A percentile compares a stretch with the other conserved stretches of the same genome.
phyloP scores from a whole-genome alignment of 306 rosid species.

The Sechiopsis laciniata region DNA sequence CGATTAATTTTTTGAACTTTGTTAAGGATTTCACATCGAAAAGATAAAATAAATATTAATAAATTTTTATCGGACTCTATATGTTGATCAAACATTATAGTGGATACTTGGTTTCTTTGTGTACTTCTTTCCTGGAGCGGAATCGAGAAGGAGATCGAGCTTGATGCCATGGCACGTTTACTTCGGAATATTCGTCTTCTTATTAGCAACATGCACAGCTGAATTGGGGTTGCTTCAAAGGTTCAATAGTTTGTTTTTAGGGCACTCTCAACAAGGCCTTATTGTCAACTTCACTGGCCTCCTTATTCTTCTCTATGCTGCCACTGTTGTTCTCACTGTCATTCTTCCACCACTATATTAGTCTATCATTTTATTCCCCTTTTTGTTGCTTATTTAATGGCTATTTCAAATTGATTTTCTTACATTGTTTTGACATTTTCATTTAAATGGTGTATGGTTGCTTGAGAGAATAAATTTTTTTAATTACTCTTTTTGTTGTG shows the following conservation, averaged over 20 bases:
- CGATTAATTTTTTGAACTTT: neutral
- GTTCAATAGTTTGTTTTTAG: neutral
- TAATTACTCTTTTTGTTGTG: no score
- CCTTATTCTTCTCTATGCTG: slow-evolving; percentile 46
- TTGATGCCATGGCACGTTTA: slow-evolving; percentile 63
- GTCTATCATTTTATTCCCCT: neutral
- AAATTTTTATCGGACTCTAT: no score
- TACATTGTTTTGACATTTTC: neutral
- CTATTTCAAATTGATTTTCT: neutral
- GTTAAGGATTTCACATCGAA: no score
- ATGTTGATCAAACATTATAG: neutral
- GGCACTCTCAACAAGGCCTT: slow-evolving; percentile 32
- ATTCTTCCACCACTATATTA: slow-evolving; percentile 42
- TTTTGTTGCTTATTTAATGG: neutral
- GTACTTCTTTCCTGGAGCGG: slow-evolving; percentile 47
- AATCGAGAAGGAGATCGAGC: slow-evolving; percentile 35
- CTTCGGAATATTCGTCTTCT: slow-evolving; percentile 44
- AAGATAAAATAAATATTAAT: no score
- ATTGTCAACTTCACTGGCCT: slow-evolving; percentile 60
- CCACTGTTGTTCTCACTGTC: slow-evolving; percentile 41
- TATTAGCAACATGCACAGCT: slow-evolving; percentile 47
- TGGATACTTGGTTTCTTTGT: slow-evolving; percentile 42
- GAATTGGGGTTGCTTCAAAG: slow-evolving; percentile 37
- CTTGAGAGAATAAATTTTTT: neutral
- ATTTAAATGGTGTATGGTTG: neutral